Evolutionary conservation across 164 flowering plant genomes (phyloP), one percentile per base, ranked within the genome.

Genomic region (Magnolia kwangsiensis): DNA sequence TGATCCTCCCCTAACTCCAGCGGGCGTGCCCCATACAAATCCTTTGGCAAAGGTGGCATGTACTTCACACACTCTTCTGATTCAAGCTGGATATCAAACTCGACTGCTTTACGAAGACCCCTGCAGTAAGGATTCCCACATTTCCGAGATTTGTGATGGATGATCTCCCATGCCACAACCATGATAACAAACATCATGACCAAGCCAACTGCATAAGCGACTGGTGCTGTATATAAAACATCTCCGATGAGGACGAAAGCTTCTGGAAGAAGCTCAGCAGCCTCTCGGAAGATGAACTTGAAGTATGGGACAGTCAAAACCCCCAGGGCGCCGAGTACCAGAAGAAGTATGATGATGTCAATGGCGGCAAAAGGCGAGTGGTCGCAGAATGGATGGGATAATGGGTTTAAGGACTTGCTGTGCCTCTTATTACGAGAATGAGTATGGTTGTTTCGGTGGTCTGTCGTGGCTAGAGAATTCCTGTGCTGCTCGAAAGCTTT

Each of bases 81-180:
- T 65, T 89, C 90, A 27, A 89, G 84, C 84, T 89, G 90, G 75
- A 89, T 86, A 76, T 89, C 92, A 72, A 87, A 89, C 72, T 84
- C 90, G 31, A 87, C 88, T 1, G 90, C 88, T 79, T 88, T 87
- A 3, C 84, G 78, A 72, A 89, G 82, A 14, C 92, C 92, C 79
- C 81, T 86, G 78, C 92, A 89, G 67, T 68, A 76, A 27, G 90
- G 89, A 50, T 86, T 85, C 61, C 86, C 88, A 55, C 92, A 89
- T 63, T 86, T 86, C 72, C 88, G 85, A 20, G 84, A 73, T 55
- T 80, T 78, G 74, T 82, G 78, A 71, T 71, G 73, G 11, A 86
- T 11, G 27, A 87, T 76, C 71, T 81, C 86, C 90, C 90, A 86
- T 7, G 71, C 23, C 0, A 65, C 79, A 72, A 86, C 75, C 21